Conservation (phyloP, 495 filamentous ascomycete species). For the Astrocystis sublimbata region DNA sequence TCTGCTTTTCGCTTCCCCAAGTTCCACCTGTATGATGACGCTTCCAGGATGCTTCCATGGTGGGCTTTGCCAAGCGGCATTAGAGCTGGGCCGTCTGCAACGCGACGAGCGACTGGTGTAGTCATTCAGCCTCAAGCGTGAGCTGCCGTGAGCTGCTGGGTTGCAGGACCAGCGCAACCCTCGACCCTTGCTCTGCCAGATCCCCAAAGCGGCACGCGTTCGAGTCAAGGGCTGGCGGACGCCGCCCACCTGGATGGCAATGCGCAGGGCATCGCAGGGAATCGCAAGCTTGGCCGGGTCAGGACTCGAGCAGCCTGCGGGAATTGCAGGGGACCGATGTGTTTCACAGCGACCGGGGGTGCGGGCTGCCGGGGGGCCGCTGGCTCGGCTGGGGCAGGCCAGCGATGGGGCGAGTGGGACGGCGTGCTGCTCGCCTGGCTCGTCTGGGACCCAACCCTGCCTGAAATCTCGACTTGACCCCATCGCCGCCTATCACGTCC, state of each 20-base stretch:
- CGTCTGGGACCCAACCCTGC: slow-evolving; percentile 6
- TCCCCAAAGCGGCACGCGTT: slow-evolving; percentile 20
- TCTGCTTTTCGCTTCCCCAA: not conserved
- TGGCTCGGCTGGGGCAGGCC: not conserved
- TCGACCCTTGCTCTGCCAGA: slow-evolving; percentile 11
- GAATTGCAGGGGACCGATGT: slow-evolving; percentile 36
- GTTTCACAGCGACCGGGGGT: slow-evolving; percentile 35
- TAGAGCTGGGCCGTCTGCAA: slow-evolving; percentile 22
- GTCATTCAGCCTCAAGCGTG: slow-evolving; percentile 21
- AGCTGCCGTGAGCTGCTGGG: slow-evolving; percentile 21
- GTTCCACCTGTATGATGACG: not conserved
- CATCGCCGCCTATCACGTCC: not conserved
- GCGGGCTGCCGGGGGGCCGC: not conserved
- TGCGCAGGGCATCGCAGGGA: slow-evolving; percentile 26
- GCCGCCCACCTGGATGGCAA: slow-evolving; percentile 28
- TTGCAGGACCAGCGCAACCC: slow-evolving; percentile 21
- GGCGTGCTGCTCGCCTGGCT: not conserved
- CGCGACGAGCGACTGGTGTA: slow-evolving; percentile 6
- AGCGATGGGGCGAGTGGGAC: not conserved
- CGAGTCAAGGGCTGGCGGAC: slow-evolving; percentile 18
- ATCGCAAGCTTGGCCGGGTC: slow-evolving; percentile 26
- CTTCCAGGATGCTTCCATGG: slow-evolving; percentile 1
- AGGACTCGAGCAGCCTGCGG: slow-evolving; percentile 31
- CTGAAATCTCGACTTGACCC: not conserved
- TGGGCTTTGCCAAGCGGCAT: slow-evolving; percentile 25